phyloP scores from a whole-genome alignment of 1,284 basidiomycete species.

The Ustilago crameri region DNA sequence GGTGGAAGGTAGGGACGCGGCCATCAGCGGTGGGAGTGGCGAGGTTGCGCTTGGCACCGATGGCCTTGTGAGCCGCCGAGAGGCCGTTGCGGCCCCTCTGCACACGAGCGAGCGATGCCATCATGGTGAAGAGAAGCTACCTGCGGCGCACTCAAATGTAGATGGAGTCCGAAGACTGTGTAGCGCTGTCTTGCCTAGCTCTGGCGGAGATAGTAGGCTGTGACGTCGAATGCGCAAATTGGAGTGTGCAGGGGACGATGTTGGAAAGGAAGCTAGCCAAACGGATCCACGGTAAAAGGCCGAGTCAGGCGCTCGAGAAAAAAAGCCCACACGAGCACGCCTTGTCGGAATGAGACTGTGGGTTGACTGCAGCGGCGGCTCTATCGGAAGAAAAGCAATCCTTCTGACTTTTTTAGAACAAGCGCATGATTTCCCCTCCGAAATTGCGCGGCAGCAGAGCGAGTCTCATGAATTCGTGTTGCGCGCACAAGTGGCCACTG shows the following conservation, averaged over 20 bases:
- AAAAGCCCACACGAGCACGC: slow-evolving; percentile 5
- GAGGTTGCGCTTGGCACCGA: slow-evolving; percentile 31
- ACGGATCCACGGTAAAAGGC: neutral
- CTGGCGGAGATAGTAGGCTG: neutral
- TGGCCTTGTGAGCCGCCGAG: slow-evolving; percentile 37
- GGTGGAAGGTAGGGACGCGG: slow-evolving; percentile 56
- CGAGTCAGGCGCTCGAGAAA: slow-evolving; percentile 17
- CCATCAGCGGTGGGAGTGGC: slow-evolving; percentile 42
- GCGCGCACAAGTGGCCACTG: neutral
- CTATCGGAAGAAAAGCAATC: slow-evolving; percentile 13
- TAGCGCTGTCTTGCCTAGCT: slow-evolving; percentile 3
- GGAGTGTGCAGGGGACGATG: neutral
- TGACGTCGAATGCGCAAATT: slow-evolving; percentile 2
- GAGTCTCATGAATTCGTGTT: no score
- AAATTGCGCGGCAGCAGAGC: slow-evolving; percentile 12
- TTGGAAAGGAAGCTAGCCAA: neutral
- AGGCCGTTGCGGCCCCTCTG: slow-evolving; percentile 38
- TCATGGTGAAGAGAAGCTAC: slow-evolving; percentile 18
- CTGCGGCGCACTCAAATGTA: neutral
- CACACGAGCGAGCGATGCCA: slow-evolving; percentile 43
- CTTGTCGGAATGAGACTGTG: neutral
- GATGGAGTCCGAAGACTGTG: neutral
- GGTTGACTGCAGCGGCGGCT: slow-evolving; percentile 1
- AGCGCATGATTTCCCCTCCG: neutral
- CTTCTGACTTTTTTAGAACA: neutral